Evolutionary conservation across 257 asterid species (phyloP).

Genomic region (Verbena officinalis): DNA sequence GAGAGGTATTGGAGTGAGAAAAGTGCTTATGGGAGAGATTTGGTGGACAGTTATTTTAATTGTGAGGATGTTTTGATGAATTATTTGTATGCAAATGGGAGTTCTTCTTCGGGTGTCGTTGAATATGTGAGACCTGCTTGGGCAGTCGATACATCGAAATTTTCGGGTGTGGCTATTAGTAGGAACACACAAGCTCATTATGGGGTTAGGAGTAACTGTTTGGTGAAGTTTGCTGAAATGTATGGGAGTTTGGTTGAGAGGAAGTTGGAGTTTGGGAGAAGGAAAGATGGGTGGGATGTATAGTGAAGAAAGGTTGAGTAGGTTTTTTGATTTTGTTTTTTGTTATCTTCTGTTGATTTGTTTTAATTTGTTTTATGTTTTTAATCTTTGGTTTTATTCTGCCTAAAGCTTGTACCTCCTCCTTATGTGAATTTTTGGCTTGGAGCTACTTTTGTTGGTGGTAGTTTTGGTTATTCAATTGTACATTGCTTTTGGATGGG

Average conservation of each 20-base stretch:
- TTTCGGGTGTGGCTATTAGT: slow-evolving; percentile 86
- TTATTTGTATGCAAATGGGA: slow-evolving; percentile 77
- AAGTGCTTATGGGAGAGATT: slow-evolving; percentile 55
- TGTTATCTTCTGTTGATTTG: background rate
- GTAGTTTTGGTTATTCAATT: slow-evolving; percentile 42
- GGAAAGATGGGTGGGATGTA: slow-evolving; percentile 97
- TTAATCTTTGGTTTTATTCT: background rate
- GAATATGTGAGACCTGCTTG: slow-evolving; percentile 76
- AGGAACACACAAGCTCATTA: slow-evolving; percentile 74
- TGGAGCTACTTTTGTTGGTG: slow-evolving; percentile 22
- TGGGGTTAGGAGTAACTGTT: slow-evolving; percentile 65
- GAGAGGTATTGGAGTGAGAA: slow-evolving; percentile 80
- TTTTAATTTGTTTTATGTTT: slow-evolving; percentile 10
- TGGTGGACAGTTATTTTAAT: slow-evolving; percentile 70
- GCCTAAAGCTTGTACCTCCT: slow-evolving; percentile 21
- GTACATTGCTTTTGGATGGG: slow-evolving; percentile 42
- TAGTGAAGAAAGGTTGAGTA: slow-evolving; percentile 35
- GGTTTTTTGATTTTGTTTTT: background rate
- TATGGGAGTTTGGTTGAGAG: slow-evolving; percentile 67
- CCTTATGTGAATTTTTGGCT: slow-evolving; percentile 38
- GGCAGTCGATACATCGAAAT: slow-evolving; percentile 81
- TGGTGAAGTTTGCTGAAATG: slow-evolving; percentile 55
- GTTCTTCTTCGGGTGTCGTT: slow-evolving; percentile 57
- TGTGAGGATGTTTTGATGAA: slow-evolving; percentile 96
- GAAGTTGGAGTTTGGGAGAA: slow-evolving; percentile 58